These are phyloP conservation scores for Aschersonia sp. DNA, from an alignment of 2,329 filamentous ascomycete genomes.

Conservation along the genomic window DNA sequence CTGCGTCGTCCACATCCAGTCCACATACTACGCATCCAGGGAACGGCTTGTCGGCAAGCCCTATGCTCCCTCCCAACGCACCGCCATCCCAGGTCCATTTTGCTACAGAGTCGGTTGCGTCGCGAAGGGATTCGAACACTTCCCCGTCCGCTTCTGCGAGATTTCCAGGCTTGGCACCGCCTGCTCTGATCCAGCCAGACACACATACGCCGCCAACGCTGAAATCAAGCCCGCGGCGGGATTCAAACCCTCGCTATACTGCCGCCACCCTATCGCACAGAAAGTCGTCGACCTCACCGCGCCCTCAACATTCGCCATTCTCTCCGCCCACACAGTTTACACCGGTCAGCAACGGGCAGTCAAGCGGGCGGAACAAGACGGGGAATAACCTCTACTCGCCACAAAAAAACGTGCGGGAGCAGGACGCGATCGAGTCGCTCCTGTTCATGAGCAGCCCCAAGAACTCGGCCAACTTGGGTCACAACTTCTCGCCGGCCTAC, in stretches of 20 bases:
- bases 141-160: conserved; percentile 19
- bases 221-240: conserved; percentile 28
- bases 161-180: conserved; percentile 31
- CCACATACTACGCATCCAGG: conserved; percentile 39
- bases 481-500: conserved; percentile 31
- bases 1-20: conserved; percentile 47
- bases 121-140: conserved; percentile 17
- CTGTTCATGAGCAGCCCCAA: conserved; percentile 72
- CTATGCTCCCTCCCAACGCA: conserved; percentile 13
- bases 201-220: conserved; percentile 17
- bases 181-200: conserved; percentile 36
- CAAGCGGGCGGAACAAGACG: conserved; percentile 24
- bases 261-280: conserved; percentile 32
- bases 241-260: conserved; percentile 33
- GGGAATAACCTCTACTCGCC: conserved; percentile 2
- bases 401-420: conserved; percentile 34
- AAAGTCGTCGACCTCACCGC: no score
- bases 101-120: conserved; percentile 4
- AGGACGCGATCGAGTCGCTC: conserved; percentile 68
- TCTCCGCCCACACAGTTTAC: conserved; percentile 28
- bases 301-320: conserved; percentile 11
- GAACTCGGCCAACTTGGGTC: conserved; percentile 50
- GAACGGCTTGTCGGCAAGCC: conserved; percentile 29
- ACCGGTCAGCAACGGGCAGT: conserved; percentile 11
- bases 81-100: conserved; percentile 16